Evolutionary conservation across 2,329 filamentous ascomycete genomes (phyloP), one percentile per base, ranked within the genome.

Genomic region (Aspergillus sp.): DNA sequence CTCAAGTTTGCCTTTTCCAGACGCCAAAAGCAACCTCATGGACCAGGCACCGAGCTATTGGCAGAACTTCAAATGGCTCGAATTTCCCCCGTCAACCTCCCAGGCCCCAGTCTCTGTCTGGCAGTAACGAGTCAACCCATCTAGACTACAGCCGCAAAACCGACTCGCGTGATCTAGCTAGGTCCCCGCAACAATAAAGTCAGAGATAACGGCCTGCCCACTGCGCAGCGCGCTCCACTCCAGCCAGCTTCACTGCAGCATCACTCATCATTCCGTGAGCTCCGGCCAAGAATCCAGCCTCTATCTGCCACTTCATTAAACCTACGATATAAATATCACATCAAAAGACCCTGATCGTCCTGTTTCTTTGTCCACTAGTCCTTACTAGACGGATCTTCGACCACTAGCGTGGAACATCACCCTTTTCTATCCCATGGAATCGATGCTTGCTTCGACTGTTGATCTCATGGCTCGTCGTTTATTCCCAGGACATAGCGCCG

Each of bases 401-500:
- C 30, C n/a, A 30, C 45, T 49, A 25, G 45, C 45, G 25, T 9
- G n/a, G 8, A 50, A 17, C 49, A 52, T 59, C 52, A 52, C 51
- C 43, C 36, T 30, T 41, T 57, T 28, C 30, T 30, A 39, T 12
- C 36, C 19, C 50, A 60, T 48, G 57, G 55, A 50, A 43, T 55
- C 25, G 23, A 68, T 63, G 62, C 60, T 71, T 54, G 38, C 65
- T 4, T 55, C 65, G 0, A 10, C 63, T 12, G 39, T 70, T 48
- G 70, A 72, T 28, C 58, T 67, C 50, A 72, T 75, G 70, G 67
- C 65, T 21, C 69, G 70, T 36, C 69, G 66, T 15, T 58, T 73
- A 21, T 63, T 72, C 38, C 68, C 61, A 41, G 67, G 67, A 19
- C 71, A 72, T 30, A 67, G 66, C 50, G 36, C 68, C 43, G 69